Evolutionary conservation across 1,284 basidiomycete genomes (phyloP), one percentile per base, ranked within the genome.

Genomic region (Trametes polyzona): DNA sequence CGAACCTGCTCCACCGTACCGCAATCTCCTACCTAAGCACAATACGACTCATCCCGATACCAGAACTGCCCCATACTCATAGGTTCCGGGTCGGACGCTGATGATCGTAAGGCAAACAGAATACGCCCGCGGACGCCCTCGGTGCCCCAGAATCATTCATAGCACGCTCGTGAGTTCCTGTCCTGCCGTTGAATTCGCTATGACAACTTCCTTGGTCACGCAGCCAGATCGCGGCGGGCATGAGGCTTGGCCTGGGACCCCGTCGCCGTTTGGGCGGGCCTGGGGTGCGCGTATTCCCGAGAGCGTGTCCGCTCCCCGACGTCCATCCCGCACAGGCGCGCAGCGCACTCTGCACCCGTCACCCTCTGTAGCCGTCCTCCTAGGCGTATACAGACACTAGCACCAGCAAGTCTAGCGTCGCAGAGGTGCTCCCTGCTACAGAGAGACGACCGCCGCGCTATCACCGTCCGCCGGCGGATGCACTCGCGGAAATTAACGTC

Each of bases 401-500:
- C 21, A 41, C 5, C 11, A 11, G 7, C 12, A 30, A n/a, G 27
- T 11, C 27, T 9, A 19, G 21, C 3, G 32, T 33, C 12, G 16
- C 35, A 7, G 26, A 41, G 21, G 17, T 32, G 10, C 23, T 26
- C n/a, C 16, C 5, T 8, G 23, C 32, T 17, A 24, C 21, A 35
- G 4, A n/a, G 12, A 27, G 16, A 9, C 32, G 12, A 17, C 23
- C 11, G 41, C 12, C 50, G 17, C 21, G 21, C 17, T 33, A 39
- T 46, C 29, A 24, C 35, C 36, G 26, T 21, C 10, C 19, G 16
- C 30, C n/a, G 16, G n/a, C 35, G 36, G 35, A 39, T 43, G 36
- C 29, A 46, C 35, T 33, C 24, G 36, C 53, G 53, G 53, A 55
- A 29, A 55, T 55, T 37, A 55, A 55, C 4, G n/a, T n/a, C n/a